phyloP scores from a whole-genome alignment of 805 yeast genomes.

The Yarrowia divulgata region DNA sequence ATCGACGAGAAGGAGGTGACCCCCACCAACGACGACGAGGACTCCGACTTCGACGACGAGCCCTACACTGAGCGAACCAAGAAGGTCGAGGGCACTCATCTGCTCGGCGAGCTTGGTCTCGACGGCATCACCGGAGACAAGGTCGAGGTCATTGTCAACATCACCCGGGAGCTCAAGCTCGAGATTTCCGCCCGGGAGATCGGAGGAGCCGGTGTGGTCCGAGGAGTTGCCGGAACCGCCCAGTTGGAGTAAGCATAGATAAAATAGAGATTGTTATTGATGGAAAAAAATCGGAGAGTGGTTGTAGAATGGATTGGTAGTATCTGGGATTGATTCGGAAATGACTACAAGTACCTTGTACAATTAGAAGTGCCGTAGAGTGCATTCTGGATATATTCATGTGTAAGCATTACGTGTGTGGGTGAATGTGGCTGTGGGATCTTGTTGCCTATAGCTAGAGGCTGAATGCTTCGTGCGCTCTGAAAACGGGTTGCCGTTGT shows the following conservation, averaged over 20 bases:
- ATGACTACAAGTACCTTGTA: too few relatives aligned
- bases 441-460: too few relatives aligned
- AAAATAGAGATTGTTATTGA: constrained; percentile 15
- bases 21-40: constrained; percentile 57
- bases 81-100: constrained; percentile 72
- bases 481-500: too few relatives aligned
- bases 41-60: constrained; percentile 76
- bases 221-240: constrained; percentile 44
- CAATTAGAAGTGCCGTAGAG: too few relatives aligned
- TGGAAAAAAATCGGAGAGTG: not conserved
- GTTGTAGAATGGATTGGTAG: too few relatives aligned
- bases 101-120: constrained; percentile 79
- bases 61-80: constrained; percentile 85
- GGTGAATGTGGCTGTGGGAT: too few relatives aligned
- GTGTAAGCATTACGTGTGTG: too few relatives aligned
- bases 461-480: too few relatives aligned
- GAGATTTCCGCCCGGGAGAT: constrained; percentile 61
- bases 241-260: constrained; percentile 32
- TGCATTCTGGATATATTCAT: too few relatives aligned
- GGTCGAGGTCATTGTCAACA: constrained; percentile 69
- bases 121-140: constrained; percentile 70
- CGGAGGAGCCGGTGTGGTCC: constrained; percentile 45
- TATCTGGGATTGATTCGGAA: too few relatives aligned
- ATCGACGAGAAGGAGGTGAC: constrained; percentile 67
- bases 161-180: constrained; percentile 69